These are phyloP conservation scores for Pyracantha coccinea DNA, from an alignment of 331 rosid species.

Conservation along the genomic window DNA sequence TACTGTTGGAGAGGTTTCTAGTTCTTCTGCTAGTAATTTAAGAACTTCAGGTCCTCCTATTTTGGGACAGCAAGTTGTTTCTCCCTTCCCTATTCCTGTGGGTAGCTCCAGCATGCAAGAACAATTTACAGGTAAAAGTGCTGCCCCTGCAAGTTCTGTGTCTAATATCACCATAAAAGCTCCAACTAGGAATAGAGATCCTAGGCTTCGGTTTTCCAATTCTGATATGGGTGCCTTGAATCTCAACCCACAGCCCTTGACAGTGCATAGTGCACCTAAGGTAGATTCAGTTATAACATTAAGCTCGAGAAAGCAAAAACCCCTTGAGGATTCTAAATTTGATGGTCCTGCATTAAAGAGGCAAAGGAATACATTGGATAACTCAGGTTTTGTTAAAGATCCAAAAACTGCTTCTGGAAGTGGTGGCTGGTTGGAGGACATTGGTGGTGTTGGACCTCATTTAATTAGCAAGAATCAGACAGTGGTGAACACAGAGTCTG, in stretches of 20 bases:
- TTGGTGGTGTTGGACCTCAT: slow-evolving; percentile 30
- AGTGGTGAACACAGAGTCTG: slow-evolving; percentile 31
- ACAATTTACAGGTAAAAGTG: slow-evolving; percentile 24
- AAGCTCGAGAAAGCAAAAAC: slow-evolving; percentile 68
- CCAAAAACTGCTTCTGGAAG: slow-evolving; percentile 28
- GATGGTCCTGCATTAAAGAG: slow-evolving; percentile 57
- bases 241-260: slow-evolving; percentile 37
- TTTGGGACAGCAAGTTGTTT: slow-evolving; percentile 31
- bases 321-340: slow-evolving; percentile 39
- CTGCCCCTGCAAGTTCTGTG: slow-evolving; percentile 25
- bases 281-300: slow-evolving; percentile 34
- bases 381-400: slow-evolving; percentile 30
- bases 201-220: slow-evolving; percentile 74
- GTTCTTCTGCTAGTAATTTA: slow-evolving; percentile 34
- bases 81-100: slow-evolving; percentile 19
- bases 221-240: slow-evolving; percentile 46
- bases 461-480: slow-evolving; percentile 36
- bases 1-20: slow-evolving; percentile 62
- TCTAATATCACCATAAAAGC: slow-evolving; percentile 37
- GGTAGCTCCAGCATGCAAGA: slow-evolving; percentile 38
- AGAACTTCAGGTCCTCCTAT: slow-evolving; percentile 23
- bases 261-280: slow-evolving; percentile 40
- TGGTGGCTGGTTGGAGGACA: slow-evolving; percentile 81
- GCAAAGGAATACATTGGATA: slow-evolving; percentile 46
- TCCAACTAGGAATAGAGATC: slow-evolving; percentile 77